Base-by-base conservation (phyloP, 768 basidiomycete genomes). In the Lentinula boryana region DNA sequence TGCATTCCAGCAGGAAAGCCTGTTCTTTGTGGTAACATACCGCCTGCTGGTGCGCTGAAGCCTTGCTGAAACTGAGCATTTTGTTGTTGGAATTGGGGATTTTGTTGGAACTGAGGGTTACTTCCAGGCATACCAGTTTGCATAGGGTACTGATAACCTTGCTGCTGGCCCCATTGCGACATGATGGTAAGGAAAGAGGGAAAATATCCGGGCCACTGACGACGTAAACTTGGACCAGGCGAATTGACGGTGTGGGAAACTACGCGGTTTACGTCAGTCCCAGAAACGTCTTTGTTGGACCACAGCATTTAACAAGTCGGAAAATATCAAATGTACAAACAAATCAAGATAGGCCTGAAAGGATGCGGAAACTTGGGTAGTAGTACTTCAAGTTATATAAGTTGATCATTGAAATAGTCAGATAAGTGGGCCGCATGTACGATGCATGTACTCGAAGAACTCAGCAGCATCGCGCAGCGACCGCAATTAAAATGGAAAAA, bases 81-180 rank as follows among this genome's bases (percentile, higher is more conserved):
- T 64, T 54, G 64, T 63, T 63, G 51, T 62, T 65, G 61, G 68
- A 74, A 61, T 55, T 62, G 63, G 10, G 65, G 63, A 50, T 60
- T 63, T 38, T 64, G 63, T 36, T 79, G 80, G 61, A 73, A 73
- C 63, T 76, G 76, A 21, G 70, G 73, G 62, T 76, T 78, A 60
- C 65, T 64, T 56, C 68, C 69, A 62, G 75, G 80, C 71, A 81
- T 87, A 13, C 88, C 89, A 2, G 89, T 88, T 65, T 88, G 88
- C 71, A 86, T 76, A 35, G 90, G 86, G 68, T 88, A 87, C 73
- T 91, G 89, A 68, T 77, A 87, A 38, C 84, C 84, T 23, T 80
- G 81, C 71, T 86, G 87, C 56, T 79, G 80, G 68, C 84, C 83
- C 88, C 90, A 92, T 74, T 90, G 89, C 67, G 88, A 83, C 90